Evolutionary conservation across 306 rosid species (phyloP), one percentile per base, ranked within the genome.

Genomic region (Albizia julibrissin): DNA sequence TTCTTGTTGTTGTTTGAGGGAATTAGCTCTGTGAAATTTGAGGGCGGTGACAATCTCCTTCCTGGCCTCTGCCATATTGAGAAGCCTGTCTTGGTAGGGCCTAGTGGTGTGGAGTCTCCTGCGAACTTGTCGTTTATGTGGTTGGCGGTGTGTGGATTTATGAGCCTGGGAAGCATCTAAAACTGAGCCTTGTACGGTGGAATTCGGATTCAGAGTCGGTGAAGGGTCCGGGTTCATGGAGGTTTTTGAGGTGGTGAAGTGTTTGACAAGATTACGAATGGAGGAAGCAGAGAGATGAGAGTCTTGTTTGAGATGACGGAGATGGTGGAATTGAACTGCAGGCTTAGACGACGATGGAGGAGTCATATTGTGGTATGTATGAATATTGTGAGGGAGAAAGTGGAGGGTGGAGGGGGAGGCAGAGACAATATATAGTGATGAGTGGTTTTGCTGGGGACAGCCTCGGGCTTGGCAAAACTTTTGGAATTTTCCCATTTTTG

Each of bases 31-130:
- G 62, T 95, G 99, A 89, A 77, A 88, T 81, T 95, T 92, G 69
- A 95, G 93, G 80, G 98, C 99, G 75, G 92, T 84, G 78, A 87
- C 93, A 77, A 95, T 95, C 85, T 95, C 99, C 85, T 91, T 92
- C 73, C 99, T 88, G 19, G 98, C 98, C 86, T 95, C 97, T 6
- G 98, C 99, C 98, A 91, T 92, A 80, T 95, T 91, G 12, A 93
- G 71, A 74, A 90, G 92, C 85, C 91, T 91, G 62, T 92, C 91
- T 67, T 95, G 93, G 88, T 95, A 90, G 43, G 95, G 94, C 85
- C 88, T 85, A 34, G 86, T 85, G 56, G 94, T 84, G 64, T 93
- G 96, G 61, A 90, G 91, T 77, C 98, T 93, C 83, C 94, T 89
- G 68, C 99, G 87, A 21, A 91, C 91, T 82, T 90, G 97, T 84